These are phyloP conservation scores for Epichloe brachyelytri DNA, from an alignment of 2,329 filamentous ascomycete species.

Conservation along the genomic window DNA sequence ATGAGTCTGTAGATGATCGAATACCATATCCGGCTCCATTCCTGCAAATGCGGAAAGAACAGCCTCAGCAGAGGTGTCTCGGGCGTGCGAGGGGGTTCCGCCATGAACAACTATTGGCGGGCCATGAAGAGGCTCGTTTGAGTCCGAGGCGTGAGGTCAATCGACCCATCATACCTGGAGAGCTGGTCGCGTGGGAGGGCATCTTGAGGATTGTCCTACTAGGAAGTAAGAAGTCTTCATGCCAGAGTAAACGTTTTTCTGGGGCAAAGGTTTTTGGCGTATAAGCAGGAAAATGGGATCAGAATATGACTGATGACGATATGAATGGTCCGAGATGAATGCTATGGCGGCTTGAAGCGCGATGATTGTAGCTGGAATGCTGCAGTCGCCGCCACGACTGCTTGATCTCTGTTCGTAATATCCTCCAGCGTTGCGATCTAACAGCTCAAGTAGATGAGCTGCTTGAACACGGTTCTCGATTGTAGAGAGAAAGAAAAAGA, in stretches of 20 bases:
- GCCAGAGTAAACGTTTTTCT: constrained; percentile 1
- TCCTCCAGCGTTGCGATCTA: constrained; percentile 10
- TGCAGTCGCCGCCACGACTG: constrained; percentile 10
- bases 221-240: constrained; percentile 4
- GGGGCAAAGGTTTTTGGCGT: neutral
- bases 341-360: constrained; percentile 8
- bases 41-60: constrained; percentile 11
- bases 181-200: constrained; percentile 1
- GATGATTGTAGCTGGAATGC: constrained; percentile 3
- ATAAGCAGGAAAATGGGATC: neutral
- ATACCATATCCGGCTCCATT: constrained; percentile 8
- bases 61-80: constrained; percentile 10
- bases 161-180: neutral
- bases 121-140: constrained; percentile 1
- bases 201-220: constrained; percentile 2
- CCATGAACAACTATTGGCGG: constrained; percentile 6
- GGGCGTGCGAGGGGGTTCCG: constrained; percentile 5
- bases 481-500: neutral
- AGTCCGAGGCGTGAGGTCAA: neutral
- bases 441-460: constrained; percentile 8
- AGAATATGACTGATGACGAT: neutral
- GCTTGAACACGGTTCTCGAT: neutral
- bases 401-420: constrained; percentile 2
- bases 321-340: neutral
- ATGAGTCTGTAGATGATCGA: constrained; percentile 12